Percentiles rank a stretch among this genome's conserved stretches.
Conservation (phyloP, 2,329 filamentous ascomycete genomes). For the Neospermospora avenae region DNA sequence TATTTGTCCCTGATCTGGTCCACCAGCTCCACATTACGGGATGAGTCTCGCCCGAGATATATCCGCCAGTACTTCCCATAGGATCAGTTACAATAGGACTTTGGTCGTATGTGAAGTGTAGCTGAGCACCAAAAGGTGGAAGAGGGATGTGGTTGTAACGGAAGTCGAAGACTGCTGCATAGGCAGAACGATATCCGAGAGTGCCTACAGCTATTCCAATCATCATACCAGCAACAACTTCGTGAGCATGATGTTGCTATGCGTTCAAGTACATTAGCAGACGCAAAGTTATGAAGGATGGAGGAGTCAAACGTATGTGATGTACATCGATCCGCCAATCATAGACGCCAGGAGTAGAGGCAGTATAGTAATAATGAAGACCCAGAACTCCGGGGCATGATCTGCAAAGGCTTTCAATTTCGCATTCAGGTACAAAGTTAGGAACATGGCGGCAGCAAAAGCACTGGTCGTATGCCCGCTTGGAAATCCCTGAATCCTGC, state of each 20-base stretch:
- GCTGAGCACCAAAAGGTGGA: conserved; percentile 9
- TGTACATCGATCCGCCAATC: conserved; percentile 65
- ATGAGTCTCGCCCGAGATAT: neutral
- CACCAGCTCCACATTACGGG: conserved; percentile 16
- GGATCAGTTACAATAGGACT: neutral
- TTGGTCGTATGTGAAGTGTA: conserved; percentile 8
- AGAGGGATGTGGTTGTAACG: conserved; percentile 47
- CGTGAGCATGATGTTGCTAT: conserved; percentile 70
- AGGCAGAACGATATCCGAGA: conserved; percentile 61
- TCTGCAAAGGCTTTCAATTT: conserved; percentile 72
- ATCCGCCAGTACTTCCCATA: neutral
- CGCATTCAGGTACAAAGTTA: conserved; percentile 71
- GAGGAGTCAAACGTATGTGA: conserved; percentile 32
- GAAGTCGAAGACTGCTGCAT: conserved; percentile 65
- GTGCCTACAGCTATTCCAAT: conserved; percentile 63
- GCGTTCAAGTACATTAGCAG: neutral
- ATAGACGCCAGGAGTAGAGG: conserved; percentile 64
- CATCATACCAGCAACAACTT: conserved; percentile 58
- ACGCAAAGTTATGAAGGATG: neutral
- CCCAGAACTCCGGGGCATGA: conserved; percentile 70
- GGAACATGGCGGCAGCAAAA: conserved; percentile 65
- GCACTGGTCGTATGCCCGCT: conserved; percentile 70
- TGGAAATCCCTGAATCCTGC: conserved; percentile 60
- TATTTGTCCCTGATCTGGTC: conserved; percentile 1
- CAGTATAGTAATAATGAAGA: conserved; percentile 59